phyloP scores from a whole-genome alignment of 441 rosid genomes.

The Jatropha podagrica region DNA sequence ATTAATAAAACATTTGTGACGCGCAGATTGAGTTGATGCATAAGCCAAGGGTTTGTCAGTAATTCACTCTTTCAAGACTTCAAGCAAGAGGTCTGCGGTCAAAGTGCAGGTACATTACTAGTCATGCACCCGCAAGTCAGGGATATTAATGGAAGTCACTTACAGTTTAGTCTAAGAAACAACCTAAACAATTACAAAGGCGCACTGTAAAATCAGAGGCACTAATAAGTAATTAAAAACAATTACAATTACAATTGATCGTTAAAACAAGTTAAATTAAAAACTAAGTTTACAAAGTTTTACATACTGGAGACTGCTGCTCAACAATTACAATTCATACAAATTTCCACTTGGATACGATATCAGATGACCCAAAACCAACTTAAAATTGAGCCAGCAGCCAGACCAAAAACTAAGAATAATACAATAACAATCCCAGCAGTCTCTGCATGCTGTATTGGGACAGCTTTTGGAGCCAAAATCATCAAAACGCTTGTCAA shows the following conservation, averaged over 20 bases:
- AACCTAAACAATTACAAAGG: background rate
- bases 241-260: background rate
- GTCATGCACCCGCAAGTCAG: background rate
- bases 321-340: background rate
- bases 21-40: too few species aligned
- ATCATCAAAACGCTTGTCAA: slow-evolving; percentile 87
- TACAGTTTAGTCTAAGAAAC: background rate
- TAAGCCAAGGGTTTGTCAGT: too few species aligned
- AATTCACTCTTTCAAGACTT: too few species aligned
- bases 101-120: background rate
- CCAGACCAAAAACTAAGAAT: slow-evolving; percentile 75
- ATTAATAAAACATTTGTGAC: too few species aligned
- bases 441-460: slow-evolving; percentile 75
- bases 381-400: slow-evolving; percentile 69
- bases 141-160: background rate
- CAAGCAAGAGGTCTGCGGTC: background rate
- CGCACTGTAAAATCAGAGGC: background rate
- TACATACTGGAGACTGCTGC: background rate
- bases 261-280: too few species aligned
- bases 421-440: slow-evolving; percentile 86
- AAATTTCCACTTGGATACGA: slow-evolving; percentile 15
- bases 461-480: slow-evolving; percentile 72
- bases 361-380: slow-evolving; percentile 92
- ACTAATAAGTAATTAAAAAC: too few species aligned
- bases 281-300: background rate